phyloP scores from a whole-genome alignment of 371 early-diverging fungal genomes.

The Cladochytrium tenue region DNA sequence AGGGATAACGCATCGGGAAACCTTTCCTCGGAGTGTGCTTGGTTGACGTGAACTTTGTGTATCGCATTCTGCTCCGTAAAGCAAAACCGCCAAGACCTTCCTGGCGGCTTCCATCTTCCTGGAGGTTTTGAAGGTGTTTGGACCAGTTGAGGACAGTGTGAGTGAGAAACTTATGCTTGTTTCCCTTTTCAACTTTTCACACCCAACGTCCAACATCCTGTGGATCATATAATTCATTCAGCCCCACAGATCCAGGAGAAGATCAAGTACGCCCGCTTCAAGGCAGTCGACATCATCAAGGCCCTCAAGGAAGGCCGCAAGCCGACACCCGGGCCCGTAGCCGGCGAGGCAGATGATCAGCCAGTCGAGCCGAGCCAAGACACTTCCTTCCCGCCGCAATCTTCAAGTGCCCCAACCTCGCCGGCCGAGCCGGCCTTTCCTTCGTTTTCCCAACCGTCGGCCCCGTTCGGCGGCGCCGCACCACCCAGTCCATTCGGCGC shows the following conservation, averaged over 20 bases:
- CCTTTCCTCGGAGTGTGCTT: not conserved
- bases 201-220: not conserved
- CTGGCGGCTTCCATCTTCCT: slow-evolving; percentile 82
- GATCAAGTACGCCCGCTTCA: slow-evolving; percentile 94
- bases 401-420: too few relatives aligned
- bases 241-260: slow-evolving; percentile 73
- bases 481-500: too few relatives aligned
- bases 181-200: not conserved
- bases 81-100: slow-evolving; percentile 84
- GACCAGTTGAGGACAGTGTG: slow-evolving; percentile 73
- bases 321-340: slow-evolving; percentile 52
- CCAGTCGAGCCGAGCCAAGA: too few relatives aligned
- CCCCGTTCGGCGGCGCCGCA: too few relatives aligned
- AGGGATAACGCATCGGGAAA: not conserved
- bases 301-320: slow-evolving; percentile 84
- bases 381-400: too few relatives aligned
- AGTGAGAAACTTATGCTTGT: not conserved
- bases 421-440: too few relatives aligned
- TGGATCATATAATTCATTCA: too few relatives aligned
- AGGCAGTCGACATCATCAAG: slow-evolving; percentile 90
- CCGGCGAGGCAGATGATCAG: slow-evolving; percentile 16
- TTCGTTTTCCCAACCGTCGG: too few relatives aligned
- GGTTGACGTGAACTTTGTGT: too few relatives aligned
- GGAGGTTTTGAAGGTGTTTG: slow-evolving; percentile 77
- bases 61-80: slow-evolving; percentile 26